Evolutionary conservation across 164 flowering plant species (phyloP), one percentile per base, ranked within the genome.

Genomic region (Warburgia ugandensis): DNA sequence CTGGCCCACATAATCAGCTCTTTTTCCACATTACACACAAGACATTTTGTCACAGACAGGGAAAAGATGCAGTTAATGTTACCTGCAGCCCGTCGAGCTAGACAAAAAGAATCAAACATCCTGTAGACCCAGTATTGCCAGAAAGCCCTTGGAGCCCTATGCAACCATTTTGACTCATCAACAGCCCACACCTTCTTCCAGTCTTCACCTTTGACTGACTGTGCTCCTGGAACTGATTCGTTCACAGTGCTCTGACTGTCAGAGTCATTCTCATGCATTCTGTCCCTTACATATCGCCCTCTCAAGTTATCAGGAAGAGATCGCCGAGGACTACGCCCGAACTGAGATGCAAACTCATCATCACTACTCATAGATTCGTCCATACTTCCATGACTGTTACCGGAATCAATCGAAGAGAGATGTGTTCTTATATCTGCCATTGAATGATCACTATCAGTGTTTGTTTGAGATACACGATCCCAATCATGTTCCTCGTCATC

Each of bases 71-170:
- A 52, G 29, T 4, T 11, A 45, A 59, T 54, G 44, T 29, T 74
- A 92, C 99, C 94, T 64, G 92, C 87, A 14, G 76, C 85, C 50
- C 68, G 78, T 54, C 77, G 68, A 51, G 97, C 89, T 66, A 92
- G 99, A 61, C 36, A 69, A 61, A 76, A 82, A 0, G 95, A 84
- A 66, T 92, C 99, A 66, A 80, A 77, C 99, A 88, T 86, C 13
- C 69, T 72, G 55, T 83, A 92, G 26, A 86, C 97, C 99, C 99
- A 92, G 51, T 52, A 47, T 6, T 96, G 97, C 89, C 80, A 92
- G 61, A 73, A 92, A 45, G 95, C 77, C 65, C 69, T 80, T 28
- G 90, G 62, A 64, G 69, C 73, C 47, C 68, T 62, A 29, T 48
- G 70, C 19, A 60, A 56, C 51, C 50, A 67, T 52, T 51, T 65